Evolutionary conservation across 495 filamentous ascomycete species (phyloP).

Genomic region (Trichoderma orchidacearum): DNA sequence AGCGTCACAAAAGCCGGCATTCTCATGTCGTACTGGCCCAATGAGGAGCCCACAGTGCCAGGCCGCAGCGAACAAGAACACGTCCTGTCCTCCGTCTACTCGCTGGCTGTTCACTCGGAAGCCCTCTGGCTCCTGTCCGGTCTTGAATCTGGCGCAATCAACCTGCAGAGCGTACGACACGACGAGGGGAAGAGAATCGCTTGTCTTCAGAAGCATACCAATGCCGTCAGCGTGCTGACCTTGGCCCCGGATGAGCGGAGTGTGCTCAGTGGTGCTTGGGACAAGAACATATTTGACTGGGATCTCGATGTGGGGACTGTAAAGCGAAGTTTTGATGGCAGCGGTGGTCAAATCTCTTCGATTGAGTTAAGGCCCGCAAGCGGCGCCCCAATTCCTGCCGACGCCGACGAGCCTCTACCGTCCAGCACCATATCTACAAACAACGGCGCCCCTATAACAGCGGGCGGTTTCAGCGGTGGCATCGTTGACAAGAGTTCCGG

Average conservation of each 20-base stretch:
- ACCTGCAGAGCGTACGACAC: slow-evolving; percentile 86
- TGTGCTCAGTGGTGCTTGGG: slow-evolving; percentile 89
- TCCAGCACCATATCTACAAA: slow-evolving; percentile 2
- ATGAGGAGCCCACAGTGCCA: slow-evolving; percentile 40
- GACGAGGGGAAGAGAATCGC: slow-evolving; percentile 84
- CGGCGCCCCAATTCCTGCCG: slow-evolving; percentile 57
- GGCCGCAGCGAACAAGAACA: slow-evolving; percentile 32
- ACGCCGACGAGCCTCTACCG: slow-evolving; percentile 12
- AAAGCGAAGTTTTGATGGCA: slow-evolving; percentile 58
- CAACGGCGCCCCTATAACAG: background rate
- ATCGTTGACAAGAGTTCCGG: background rate
- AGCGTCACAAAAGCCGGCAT: slow-evolving; percentile 90
- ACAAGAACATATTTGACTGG: slow-evolving; percentile 89
- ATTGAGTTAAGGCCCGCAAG: slow-evolving; percentile 76
- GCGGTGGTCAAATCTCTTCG: slow-evolving; percentile 72
- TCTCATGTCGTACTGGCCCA: slow-evolving; percentile 94
- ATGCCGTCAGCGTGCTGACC: slow-evolving; percentile 78
- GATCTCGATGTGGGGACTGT: slow-evolving; percentile 80
- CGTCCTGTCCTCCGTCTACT: slow-evolving; percentile 77
- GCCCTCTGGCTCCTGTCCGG: slow-evolving; percentile 86
- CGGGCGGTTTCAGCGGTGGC: slow-evolving; percentile 3
- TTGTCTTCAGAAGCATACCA: slow-evolving; percentile 68
- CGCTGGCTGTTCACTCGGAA: slow-evolving; percentile 77
- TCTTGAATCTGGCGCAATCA: slow-evolving; percentile 81
- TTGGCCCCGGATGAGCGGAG: slow-evolving; percentile 76